Base-by-base conservation (phyloP, 768 basidiomycete species). In the Pisolithus tinctorius region DNA sequence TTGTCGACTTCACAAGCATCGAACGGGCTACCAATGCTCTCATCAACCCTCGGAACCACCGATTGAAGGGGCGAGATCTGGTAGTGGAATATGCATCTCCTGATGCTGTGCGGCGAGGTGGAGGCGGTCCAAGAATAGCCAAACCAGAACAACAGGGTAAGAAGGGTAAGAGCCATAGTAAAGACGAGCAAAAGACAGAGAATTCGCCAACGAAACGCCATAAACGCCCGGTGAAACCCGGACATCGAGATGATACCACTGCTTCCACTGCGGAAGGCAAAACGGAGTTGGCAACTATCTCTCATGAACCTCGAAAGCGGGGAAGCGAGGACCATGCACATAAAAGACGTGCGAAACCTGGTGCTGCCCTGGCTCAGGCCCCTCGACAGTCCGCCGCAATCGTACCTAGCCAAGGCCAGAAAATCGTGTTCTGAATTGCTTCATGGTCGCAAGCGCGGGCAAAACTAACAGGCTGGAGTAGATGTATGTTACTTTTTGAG, bases 51-150 rank as follows among this genome's bases (percentile, higher is more conserved):
- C 81, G 83, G 61, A 96, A 96, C 65, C 88, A 93, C 67, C 78
- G 76, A 41, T 75, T 95, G 47, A 79, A 90, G 65, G 92, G 92
- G 7, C 79, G 94, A 45, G 82, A 86, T 47, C 80, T 99, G 47
- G 83, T 87, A 4, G 81, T 97, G 29, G 88, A 94, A 68, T 94
- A 85, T 57, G 93, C 92, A n/a, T 84, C 86, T 37, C 76, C 86
- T 7, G 91, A 93, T 13, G 93, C 92, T 6, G 89, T 93, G 34
- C 82, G 88, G 17, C 80, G 93, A 4, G 89, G 92, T n/a, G 84
- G 82, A 9, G 71, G 76, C 29, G 58, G 61, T 36, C 54, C 58
- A 48, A 59, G 54, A 53, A 36, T 51, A 51, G 17, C 57, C 49
- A 50, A 57, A 55, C 53, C 63, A 59, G 63, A 63, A 40, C 60